Evolutionary conservation across 331 rosid genomes (phyloP), one percentile per base, ranked within the genome.

Genomic region (Ulmus americana): DNA sequence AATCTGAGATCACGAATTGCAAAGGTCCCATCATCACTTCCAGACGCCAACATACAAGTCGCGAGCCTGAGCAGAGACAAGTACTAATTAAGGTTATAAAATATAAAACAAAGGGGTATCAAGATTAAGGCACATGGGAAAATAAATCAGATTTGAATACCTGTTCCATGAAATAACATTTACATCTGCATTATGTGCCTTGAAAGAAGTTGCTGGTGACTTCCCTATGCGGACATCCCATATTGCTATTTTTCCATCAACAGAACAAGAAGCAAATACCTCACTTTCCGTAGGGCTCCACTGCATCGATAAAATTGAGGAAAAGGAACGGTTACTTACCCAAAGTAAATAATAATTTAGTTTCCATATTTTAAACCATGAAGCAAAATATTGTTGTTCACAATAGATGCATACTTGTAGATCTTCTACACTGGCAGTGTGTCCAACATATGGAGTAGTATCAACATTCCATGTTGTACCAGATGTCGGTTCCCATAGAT

Each of bases 161-260:
- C 98, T 85, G 84, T 92, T 92, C 98, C 97, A 89, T 22, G 98
- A 92, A 39, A 92, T 79, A 63, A 92, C 98, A 80, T 92, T 92
- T 77, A 89, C 98, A 77, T 92, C 98, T 0, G 95, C 90, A 43
- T 83, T 78, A 65, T 89, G 98, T 6, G 98, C 98, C 79, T 89
- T 85, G 64, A 92, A 89, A 73, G 85, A 85, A 9, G 80, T 63
- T 67, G 80, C 95, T 0, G 88, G 86, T 55, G 90, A 77, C 84
- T 83, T 92, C 77, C 91, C 88, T 69, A 68, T 18, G 44, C 95
- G 98, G 40, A 74, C 74, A 64, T 92, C 98, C 97, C 98, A 92
- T 63, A 92, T 85, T 68, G 91, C 88, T 51, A 86, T 81, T 58
- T 42, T 85, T 43, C 95, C 90, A 76, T 87, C 95, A 65, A 83